Conservation (phyloP, 768 basidiomycete genomes). For the Omphalotus guepiniiformis region DNA sequence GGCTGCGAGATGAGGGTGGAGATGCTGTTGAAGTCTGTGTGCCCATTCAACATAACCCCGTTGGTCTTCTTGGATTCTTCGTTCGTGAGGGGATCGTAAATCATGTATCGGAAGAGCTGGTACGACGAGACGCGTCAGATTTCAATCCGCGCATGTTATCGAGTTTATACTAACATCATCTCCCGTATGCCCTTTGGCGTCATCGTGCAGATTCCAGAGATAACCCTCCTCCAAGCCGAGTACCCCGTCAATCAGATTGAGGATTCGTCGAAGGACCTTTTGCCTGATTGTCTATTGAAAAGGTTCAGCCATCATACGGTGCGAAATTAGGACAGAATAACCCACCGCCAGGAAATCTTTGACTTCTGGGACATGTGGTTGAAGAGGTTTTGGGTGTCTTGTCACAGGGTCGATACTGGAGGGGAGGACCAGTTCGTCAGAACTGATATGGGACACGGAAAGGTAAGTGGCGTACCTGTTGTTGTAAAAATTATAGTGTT, state of each 20-base stretch:
- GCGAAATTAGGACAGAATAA: no score
- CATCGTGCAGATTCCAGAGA: constrained; percentile 27
- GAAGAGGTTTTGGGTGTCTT: constrained; percentile 26
- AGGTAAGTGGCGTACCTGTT: constrained; percentile 16
- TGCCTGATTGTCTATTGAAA: constrained; percentile 20
- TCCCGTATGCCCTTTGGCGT: constrained; percentile 20
- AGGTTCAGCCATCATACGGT: no score
- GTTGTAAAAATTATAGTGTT: constrained; percentile 31
- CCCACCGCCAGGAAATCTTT: constrained; percentile 23
- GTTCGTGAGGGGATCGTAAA: constrained; percentile 29
- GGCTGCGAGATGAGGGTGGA: constrained; percentile 30
- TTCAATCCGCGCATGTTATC: background rate
- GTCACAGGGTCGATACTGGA: constrained; percentile 26
- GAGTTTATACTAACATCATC: constrained; percentile 21
- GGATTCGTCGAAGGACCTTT: constrained; percentile 27
- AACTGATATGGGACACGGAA: background rate
- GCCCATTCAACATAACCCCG: constrained; percentile 32
- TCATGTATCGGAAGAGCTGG: constrained; percentile 24
- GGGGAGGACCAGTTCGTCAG: background rate
- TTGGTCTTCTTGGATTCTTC: constrained; percentile 27
- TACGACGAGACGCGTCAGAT: background rate
- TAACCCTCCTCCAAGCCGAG: constrained; percentile 28
- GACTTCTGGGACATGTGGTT: constrained; percentile 26
- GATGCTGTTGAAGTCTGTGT: constrained; percentile 31
- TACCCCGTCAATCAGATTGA: constrained; percentile 26